Conservation (phyloP, 2,329 filamentous ascomycete species). For the Grosmannia huntii region DNA sequence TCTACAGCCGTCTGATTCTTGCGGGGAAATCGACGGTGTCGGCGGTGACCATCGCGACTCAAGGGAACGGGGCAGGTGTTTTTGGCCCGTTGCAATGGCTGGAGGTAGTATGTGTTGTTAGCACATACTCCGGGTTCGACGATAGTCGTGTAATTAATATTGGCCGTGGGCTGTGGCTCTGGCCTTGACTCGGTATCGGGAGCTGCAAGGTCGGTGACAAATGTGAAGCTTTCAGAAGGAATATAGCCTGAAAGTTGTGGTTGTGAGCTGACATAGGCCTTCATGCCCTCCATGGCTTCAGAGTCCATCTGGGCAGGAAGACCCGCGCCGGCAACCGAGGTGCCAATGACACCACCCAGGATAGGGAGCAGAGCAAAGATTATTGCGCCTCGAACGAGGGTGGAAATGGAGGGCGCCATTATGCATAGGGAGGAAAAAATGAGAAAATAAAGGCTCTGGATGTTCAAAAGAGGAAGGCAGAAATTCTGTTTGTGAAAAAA, state of each 20-base stretch:
- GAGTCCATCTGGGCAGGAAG: background rate
- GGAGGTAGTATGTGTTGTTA: background rate
- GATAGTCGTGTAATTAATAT: background rate
- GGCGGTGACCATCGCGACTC: background rate
- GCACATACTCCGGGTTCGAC: conserved; percentile 1
- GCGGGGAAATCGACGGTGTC: conserved; percentile 1
- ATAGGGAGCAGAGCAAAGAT: background rate
- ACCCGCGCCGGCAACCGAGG: too few relatives aligned
- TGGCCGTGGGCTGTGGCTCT: background rate
- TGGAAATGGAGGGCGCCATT: background rate
- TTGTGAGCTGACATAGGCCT: background rate
- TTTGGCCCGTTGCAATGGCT: background rate
- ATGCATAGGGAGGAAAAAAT: background rate
- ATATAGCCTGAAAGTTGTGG: background rate
- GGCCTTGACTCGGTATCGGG: too few relatives aligned
- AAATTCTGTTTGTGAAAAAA: background rate
- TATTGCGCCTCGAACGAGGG: background rate
- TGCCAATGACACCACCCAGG: background rate
- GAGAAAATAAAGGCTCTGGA: background rate
- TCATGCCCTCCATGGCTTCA: background rate
- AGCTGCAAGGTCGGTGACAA: background rate
- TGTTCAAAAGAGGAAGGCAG: background rate
- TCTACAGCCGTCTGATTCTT: background rate
- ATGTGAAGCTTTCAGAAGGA: background rate
- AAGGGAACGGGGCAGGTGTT: conserved; percentile 1